phyloP scores from a whole-genome alignment of 495 filamentous ascomycete species.

The Aspergillus leporis region DNA sequence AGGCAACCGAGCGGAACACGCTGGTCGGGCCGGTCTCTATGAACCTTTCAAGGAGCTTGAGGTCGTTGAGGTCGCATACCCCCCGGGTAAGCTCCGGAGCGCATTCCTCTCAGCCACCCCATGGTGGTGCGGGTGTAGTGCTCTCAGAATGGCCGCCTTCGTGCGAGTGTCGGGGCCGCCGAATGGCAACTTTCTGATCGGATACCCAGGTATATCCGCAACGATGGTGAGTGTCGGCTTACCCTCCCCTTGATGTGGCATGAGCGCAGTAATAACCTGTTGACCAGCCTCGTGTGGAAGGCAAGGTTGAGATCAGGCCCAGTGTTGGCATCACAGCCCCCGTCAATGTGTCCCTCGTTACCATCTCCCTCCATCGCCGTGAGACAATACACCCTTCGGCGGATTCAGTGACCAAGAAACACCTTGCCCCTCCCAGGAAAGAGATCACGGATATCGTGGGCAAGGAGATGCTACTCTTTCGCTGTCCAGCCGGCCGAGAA shows the following conservation, averaged over 20 bases:
- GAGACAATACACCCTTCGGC: constrained; percentile 97
- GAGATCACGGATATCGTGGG: constrained; percentile 91
- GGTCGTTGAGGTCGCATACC: constrained; percentile 32
- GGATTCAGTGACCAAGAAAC: constrained; percentile 89
- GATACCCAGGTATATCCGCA: constrained; percentile 96
- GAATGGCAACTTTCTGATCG: constrained; percentile 94
- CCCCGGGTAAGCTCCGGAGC: constrained; percentile 32
- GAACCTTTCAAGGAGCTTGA: constrained; percentile 27
- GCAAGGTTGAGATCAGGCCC: constrained; percentile 96
- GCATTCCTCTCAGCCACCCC: constrained; percentile 33
- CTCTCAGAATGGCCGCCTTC: constrained; percentile 74
- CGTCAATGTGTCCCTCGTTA: constrained; percentile 88
- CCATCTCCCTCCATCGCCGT: constrained; percentile 86
- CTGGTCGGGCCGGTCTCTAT: constrained; percentile 27
- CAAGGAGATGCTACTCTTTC: constrained; percentile 90
- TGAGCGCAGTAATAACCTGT: constrained; percentile 8
- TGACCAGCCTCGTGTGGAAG: constrained; percentile 85
- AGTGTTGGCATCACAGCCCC: constrained; percentile 78
- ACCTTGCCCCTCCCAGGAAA: constrained; percentile 86
- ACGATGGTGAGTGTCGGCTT: constrained; percentile 73
- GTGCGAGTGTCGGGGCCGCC: constrained; percentile 97
- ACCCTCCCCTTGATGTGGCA: neutral
- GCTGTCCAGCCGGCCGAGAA: constrained; percentile 79
- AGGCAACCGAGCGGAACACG: constrained; percentile 11
- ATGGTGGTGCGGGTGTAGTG: constrained; percentile 46